Evolutionary conservation across 2,329 filamentous ascomycete species (phyloP).

Genomic region (Pyrenochaeta sp.): DNA sequence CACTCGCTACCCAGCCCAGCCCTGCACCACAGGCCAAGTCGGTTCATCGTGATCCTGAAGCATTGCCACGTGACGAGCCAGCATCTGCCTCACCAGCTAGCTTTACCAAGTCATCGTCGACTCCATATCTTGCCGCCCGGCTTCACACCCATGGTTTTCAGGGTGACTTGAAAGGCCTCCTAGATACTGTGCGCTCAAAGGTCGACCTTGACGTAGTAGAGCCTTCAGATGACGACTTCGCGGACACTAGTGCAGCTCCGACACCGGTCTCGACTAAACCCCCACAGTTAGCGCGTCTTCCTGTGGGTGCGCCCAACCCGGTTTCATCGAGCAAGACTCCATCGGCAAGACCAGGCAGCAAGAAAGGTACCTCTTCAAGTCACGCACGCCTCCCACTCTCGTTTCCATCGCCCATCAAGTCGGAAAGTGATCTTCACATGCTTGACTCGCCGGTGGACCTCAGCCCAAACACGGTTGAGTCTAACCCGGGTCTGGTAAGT

Average conservation of each 20-base stretch:
- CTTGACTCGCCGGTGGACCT: conserved; percentile 51
- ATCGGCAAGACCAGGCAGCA: conserved; percentile 42
- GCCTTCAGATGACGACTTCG: conserved; percentile 46
- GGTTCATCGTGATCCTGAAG: conserved; percentile 41
- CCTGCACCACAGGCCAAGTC: conserved; percentile 38
- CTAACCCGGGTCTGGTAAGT: conserved; percentile 59
- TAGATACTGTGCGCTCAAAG: conserved; percentile 47
- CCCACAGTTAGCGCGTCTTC: conserved; percentile 44
- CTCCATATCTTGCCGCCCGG: conserved; percentile 53
- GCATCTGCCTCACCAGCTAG: conserved; percentile 22
- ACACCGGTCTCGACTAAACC: conserved; percentile 39
- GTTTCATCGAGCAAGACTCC: conserved; percentile 39
- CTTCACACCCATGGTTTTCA: conserved; percentile 53
- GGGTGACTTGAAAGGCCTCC: conserved; percentile 49
- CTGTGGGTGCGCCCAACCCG: conserved; percentile 33
- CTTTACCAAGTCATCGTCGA: conserved; percentile 51
- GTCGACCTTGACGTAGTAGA: conserved; percentile 48
- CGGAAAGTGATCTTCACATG: conserved; percentile 37
- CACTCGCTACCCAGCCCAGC: conserved; percentile 40
- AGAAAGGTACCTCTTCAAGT: conserved; percentile 38
- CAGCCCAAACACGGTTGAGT: conserved; percentile 58
- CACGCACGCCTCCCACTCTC: conserved; percentile 43
- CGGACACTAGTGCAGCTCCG: conserved; percentile 36
- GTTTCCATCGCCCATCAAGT: conserved; percentile 38
- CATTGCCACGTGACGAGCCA: conserved; percentile 22